Percentiles rank a stretch among this genome's conserved stretches.
Evolutionary conservation across 805 yeast species (phyloP).

Genomic region (Yarrowia divulgata): DNA sequence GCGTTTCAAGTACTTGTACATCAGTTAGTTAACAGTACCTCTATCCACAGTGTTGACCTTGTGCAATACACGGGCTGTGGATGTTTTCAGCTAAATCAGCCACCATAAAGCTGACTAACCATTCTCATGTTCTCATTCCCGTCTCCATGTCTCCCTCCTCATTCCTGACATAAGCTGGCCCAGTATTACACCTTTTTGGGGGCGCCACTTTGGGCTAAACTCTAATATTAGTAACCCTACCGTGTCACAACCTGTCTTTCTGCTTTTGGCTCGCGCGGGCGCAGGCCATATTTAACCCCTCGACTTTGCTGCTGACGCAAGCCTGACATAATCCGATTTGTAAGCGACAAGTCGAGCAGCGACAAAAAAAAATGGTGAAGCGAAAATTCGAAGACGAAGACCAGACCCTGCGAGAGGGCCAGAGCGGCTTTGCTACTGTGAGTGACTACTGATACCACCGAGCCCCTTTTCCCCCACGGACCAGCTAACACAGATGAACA

Average conservation of each 20-base stretch:
- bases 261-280: background rate
- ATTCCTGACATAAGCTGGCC: background rate
- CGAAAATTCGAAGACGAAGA: conserved; percentile 25
- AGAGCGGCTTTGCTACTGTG: conserved; percentile 29
- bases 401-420: background rate
- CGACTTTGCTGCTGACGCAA: conserved; percentile 36
- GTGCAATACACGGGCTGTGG: too few relatives aligned
- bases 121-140: too few relatives aligned
- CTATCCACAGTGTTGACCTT: too few relatives aligned
- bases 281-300: conserved; percentile 19
- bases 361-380: conserved; percentile 14
- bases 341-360: conserved; percentile 15
- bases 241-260: background rate
- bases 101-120: too few relatives aligned
- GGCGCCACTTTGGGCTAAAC: conserved; percentile 19
- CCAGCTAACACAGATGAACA: conserved; percentile 35
- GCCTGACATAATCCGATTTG: conserved; percentile 39
- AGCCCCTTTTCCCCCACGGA: too few relatives aligned
- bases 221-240: conserved; percentile 20
- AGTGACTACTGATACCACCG: background rate
- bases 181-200: background rate
- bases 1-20: too few relatives aligned
- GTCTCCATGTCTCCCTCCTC: background rate
- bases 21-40: too few relatives aligned
- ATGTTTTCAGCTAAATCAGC: too few relatives aligned